These are phyloP conservation scores for Phytomonas sp. DNA, from an alignment of 208 protist genomes.

Conservation along the genomic window DNA sequence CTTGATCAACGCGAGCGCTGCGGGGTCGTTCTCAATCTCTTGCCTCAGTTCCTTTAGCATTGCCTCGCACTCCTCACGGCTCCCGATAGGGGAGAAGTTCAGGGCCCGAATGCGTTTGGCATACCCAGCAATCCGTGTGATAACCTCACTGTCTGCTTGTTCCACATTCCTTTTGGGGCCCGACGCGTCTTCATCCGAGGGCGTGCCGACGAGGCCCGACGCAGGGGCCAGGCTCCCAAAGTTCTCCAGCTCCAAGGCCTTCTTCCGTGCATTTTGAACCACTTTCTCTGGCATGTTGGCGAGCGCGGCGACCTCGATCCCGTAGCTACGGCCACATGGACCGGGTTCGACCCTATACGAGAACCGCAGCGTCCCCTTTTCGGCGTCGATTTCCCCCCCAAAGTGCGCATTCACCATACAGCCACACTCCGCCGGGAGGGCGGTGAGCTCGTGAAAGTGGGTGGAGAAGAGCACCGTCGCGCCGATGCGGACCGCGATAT, in stretches of 20 bases:
- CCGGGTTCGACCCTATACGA: slow-evolving; percentile 80
- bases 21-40: slow-evolving; percentile 40
- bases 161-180: neutral
- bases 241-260: slow-evolving; percentile 80
- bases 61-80: slow-evolving; percentile 17
- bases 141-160: slow-evolving; percentile 19
- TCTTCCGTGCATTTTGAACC: slow-evolving; percentile 62
- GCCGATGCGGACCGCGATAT: slow-evolving; percentile 77
- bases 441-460: slow-evolving; percentile 99
- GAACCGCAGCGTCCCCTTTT: slow-evolving; percentile 68
- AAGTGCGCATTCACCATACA: slow-evolving; percentile 79
- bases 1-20: slow-evolving; percentile 23
- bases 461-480: slow-evolving; percentile 97
- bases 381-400: slow-evolving; percentile 48
- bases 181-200: neutral
- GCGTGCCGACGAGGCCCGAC: neutral
- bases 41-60: slow-evolving; percentile 27
- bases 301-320: slow-evolving; percentile 88
- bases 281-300: slow-evolving; percentile 81
- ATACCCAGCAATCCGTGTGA: slow-evolving; percentile 32
- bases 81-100: slow-evolving; percentile 12
- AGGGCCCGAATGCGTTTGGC: slow-evolving; percentile 64
- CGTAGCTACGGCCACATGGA: slow-evolving; percentile 87
- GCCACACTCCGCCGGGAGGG: slow-evolving; percentile 52
- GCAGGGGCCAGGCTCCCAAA: slow-evolving; percentile 36